phyloP scores from a whole-genome alignment of 2,329 filamentous ascomycete genomes.

The Metarhizium rileyi region DNA sequence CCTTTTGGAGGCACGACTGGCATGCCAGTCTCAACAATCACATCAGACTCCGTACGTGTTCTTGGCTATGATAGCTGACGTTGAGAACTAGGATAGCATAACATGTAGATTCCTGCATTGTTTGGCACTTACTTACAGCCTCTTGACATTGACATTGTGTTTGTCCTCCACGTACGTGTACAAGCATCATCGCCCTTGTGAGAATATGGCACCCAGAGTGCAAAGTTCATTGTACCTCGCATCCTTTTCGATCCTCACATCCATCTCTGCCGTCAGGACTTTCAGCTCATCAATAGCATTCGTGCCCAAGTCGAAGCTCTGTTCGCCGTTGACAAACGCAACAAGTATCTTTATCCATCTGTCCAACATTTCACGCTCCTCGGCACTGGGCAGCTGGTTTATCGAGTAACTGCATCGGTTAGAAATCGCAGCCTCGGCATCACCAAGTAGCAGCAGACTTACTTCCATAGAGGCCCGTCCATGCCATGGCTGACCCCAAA shows the following conservation, averaged over 20 bases:
- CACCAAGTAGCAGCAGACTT: slow-evolving; percentile 9
- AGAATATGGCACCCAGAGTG: slow-evolving; percentile 17
- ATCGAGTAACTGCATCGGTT: slow-evolving; percentile 23
- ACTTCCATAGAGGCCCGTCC: slow-evolving; percentile 35
- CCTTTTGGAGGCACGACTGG: too few species aligned
- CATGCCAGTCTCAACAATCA: too few species aligned
- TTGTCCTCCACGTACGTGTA: too few species aligned
- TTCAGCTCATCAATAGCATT: slow-evolving; percentile 24
- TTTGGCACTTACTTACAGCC: too few species aligned
- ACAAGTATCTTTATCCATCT: slow-evolving; percentile 27
- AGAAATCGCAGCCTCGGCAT: neutral
- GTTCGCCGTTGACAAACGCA: slow-evolving; percentile 26
- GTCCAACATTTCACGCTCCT: slow-evolving; percentile 25
- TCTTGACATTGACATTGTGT: too few species aligned
- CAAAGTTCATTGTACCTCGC: slow-evolving; percentile 24
- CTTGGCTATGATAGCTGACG: too few species aligned
- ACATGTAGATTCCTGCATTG: too few species aligned
- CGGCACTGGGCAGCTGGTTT: slow-evolving; percentile 24
- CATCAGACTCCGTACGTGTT: too few species aligned
- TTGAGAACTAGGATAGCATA: too few species aligned
- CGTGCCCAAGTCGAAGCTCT: slow-evolving; percentile 23
- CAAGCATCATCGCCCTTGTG: neutral
- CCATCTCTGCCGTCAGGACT: slow-evolving; percentile 21
- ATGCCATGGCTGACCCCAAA: slow-evolving; percentile 29
- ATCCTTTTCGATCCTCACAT: slow-evolving; percentile 25